phyloP scores from a whole-genome alignment of 495 filamentous ascomycete species.

The Terfezia claveryi region DNA sequence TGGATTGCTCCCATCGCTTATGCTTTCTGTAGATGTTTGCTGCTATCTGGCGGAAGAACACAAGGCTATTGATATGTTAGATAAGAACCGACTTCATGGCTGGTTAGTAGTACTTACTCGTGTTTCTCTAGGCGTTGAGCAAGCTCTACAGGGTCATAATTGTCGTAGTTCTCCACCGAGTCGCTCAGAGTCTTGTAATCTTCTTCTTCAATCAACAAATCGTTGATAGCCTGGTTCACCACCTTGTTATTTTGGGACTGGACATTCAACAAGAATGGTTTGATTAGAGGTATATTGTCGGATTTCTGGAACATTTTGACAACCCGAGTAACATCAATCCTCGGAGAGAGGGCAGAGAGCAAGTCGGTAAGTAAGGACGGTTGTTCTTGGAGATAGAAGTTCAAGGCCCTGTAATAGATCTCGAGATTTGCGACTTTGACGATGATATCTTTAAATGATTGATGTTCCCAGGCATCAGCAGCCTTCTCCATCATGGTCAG shows the following conservation, averaged over 20 bases:
- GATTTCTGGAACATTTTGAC: slow-evolving; percentile 97
- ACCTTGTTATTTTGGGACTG: slow-evolving; percentile 93
- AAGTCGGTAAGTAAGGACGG: slow-evolving; percentile 88
- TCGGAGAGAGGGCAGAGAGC: slow-evolving; percentile 68
- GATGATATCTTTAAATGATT: slow-evolving; percentile 96
- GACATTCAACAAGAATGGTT: slow-evolving; percentile 94
- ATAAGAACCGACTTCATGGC: too few species aligned
- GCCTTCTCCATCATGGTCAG: slow-evolving; percentile 98
- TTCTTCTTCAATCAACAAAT: slow-evolving; percentile 94
- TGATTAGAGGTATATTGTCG: slow-evolving; percentile 95
- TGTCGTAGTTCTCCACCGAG: slow-evolving; percentile 95
- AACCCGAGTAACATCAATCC: slow-evolving; percentile 95
- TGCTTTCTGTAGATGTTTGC: slow-evolving; percentile 98
- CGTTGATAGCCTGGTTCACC: slow-evolving; percentile 96
- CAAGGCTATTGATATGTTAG: slow-evolving; percentile 27
- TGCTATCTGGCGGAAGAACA: slow-evolving; percentile 98
- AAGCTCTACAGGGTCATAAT: slow-evolving; percentile 92
- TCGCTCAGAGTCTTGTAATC: slow-evolving; percentile 97
- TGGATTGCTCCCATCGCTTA: slow-evolving; percentile 99
- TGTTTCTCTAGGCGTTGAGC: slow-evolving; percentile 87
- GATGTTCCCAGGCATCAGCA: slow-evolving; percentile 96
- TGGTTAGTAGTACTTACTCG: slow-evolving; percentile 26
- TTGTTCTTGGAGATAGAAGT: slow-evolving; percentile 96
- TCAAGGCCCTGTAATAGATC: slow-evolving; percentile 88
- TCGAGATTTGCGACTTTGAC: slow-evolving; percentile 97